Evolutionary conservation across 805 yeast species (phyloP), one percentile per base, ranked within the genome.

Genomic region (Peterozyma toletana): DNA sequence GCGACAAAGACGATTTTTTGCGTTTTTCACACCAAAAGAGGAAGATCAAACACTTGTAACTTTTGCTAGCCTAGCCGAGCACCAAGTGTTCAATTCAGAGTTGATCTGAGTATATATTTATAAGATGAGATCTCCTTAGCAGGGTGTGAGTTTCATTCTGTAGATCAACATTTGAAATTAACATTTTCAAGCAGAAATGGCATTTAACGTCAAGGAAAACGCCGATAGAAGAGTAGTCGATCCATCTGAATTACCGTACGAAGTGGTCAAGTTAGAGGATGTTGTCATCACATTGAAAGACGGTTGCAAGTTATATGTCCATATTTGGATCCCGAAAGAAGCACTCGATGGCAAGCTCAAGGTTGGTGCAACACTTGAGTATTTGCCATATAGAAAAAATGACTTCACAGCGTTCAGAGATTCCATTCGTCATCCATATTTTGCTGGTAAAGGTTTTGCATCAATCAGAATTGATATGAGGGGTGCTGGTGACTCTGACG

Each of bases 401-500:
- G 76, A 67, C 48, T 63, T 66, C 47, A 71, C 76, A 1, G 59
- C 71, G 37, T 62, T 66, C 37, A 57, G 75, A 56, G 76, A 71
- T 49, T 55, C 70, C 1, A 61, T 70, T 33, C 59, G 75, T 49
- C 75, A 70, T 47, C 69, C 75, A 2, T 70, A 59, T 55, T 70
- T 65, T 49, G 73, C 75, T 3, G 74, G 73, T 9, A 63, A 67
- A 48, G 76, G 76, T 0, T 57, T 70, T 21, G 73, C 70, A 1
- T 67, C 71, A 2, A 57, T 70, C 44, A 53, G 75, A 52, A 64
- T 70, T 16, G 75, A 70, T 47, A 70, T 70, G 73, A 60, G 76
- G 50, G 76, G 76, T 33, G 47, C 65, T 9, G 63, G 71, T 21
- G 66, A 68, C 36, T 70, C 75, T 0, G 75, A 64, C 47, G 73